A percentile compares a stretch with the other conserved stretches of the same genome.
Evolutionary conservation across 129 eudicot genomes (phyloP).

Genomic region (Logfia minima): DNA sequence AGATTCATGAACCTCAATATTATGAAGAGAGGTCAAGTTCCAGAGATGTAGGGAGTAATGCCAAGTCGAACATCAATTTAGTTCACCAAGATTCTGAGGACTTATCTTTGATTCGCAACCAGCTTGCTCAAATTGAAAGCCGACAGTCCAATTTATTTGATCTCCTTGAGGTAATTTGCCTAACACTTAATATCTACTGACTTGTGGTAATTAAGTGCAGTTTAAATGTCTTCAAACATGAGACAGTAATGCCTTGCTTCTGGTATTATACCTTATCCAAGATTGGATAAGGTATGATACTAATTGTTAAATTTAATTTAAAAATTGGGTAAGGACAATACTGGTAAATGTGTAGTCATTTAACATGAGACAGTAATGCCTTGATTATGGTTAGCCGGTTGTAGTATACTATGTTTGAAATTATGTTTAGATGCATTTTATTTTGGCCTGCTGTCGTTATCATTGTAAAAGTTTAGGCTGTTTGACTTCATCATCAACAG

Average conservation of each 20-base stretch:
- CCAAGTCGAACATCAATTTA: constrained; percentile 23
- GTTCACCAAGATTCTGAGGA: constrained; percentile 62
- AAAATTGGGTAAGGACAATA: not conserved
- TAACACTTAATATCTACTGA: not conserved
- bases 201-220: not conserved
- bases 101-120: constrained; percentile 73
- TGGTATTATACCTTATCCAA: not conserved
- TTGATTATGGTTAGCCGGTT: not conserved
- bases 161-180: constrained; percentile 69
- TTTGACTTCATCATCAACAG: constrained; percentile 1
- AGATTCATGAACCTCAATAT: constrained; percentile 30
- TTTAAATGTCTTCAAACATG: constrained; percentile 7
- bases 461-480: not conserved
- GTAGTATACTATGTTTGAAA: not conserved
- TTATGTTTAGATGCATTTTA: not conserved
- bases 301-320: too few relatives aligned
- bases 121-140: constrained; percentile 77
- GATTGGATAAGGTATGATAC: too few relatives aligned
- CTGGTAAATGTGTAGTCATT: not conserved
- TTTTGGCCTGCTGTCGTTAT: not conserved
- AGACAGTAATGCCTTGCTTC: not conserved
- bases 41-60: constrained; percentile 43
- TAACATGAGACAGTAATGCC: constrained; percentile 3
- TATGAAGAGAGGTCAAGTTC: constrained; percentile 42
- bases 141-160: constrained; percentile 74